Conservation (phyloP, 2,329 filamentous ascomycete species). For the Pseudogymnoascus sp. region DNA sequence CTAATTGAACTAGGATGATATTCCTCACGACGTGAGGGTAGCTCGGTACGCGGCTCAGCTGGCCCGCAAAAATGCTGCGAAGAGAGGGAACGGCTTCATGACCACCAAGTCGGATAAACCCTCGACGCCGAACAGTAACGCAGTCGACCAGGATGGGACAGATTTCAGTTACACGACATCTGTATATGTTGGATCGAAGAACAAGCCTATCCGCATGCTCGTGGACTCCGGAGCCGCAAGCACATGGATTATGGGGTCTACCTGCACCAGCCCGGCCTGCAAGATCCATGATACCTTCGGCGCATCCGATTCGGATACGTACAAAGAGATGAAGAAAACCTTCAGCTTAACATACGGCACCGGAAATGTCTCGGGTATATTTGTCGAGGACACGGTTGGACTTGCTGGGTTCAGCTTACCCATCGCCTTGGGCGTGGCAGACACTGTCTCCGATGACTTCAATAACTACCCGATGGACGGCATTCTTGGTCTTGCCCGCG, state of each 20-base stretch:
- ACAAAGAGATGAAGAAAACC: conserved; percentile 43
- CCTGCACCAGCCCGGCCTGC: conserved; percentile 62
- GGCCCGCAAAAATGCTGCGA: conserved; percentile 14
- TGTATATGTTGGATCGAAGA: conserved; percentile 48
- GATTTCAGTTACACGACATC: conserved; percentile 60
- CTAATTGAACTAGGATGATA: conserved; percentile 9
- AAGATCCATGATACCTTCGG: conserved; percentile 64
- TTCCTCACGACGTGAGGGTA: conserved; percentile 18
- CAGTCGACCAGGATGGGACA: conserved; percentile 56
- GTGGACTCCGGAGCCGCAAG: conserved; percentile 63
- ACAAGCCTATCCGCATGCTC: conserved; percentile 52
- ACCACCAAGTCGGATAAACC: conserved; percentile 30
- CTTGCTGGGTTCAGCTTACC: conserved; percentile 58
- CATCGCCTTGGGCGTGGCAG: conserved; percentile 66
- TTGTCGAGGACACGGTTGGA: conserved; percentile 59
- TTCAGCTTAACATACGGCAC: conserved; percentile 72
- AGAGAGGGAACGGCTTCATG: conserved; percentile 21
- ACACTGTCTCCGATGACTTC: conserved; percentile 67
- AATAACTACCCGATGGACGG: conserved; percentile 76
- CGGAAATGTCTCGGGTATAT: conserved; percentile 58
- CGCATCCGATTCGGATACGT: conserved; percentile 54
- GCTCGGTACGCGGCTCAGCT: conserved; percentile 18
- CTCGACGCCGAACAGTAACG: conserved; percentile 41
- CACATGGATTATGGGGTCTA: conserved; percentile 74
- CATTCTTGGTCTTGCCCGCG: conserved; percentile 70